Evolutionary conservation across 352 stramenopile species (phyloP).

Genomic region (Phytophthora capsici): DNA sequence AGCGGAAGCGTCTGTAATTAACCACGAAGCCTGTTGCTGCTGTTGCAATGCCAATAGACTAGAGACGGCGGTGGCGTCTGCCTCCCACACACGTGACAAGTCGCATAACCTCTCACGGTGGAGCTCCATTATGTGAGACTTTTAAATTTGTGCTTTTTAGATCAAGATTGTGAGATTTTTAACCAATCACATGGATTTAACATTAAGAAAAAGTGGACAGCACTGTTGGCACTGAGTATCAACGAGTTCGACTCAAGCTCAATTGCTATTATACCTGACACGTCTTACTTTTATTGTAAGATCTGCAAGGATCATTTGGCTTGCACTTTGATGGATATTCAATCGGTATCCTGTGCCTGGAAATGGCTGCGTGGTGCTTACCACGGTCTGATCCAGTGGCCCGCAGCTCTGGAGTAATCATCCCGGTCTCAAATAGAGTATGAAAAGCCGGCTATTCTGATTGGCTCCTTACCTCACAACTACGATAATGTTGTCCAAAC

Average conservation of each 20-base stretch:
- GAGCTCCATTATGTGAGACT: constrained; percentile 27
- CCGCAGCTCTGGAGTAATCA: constrained; percentile 19
- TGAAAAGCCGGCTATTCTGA: too few relatives aligned
- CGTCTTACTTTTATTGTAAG: too few relatives aligned
- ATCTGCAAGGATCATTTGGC: constrained; percentile 1
- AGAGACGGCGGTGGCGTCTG: constrained; percentile 10
- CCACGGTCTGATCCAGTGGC: neutral
- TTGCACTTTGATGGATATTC: constrained; percentile 1
- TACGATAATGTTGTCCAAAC: too few relatives aligned
- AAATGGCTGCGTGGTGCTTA: constrained; percentile 9
- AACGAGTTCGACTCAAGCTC: neutral
- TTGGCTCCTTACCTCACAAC: too few relatives aligned
- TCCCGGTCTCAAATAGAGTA: neutral
- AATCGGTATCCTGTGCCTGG: constrained; percentile 14
- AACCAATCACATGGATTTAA: neutral
- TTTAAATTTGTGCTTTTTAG: too few relatives aligned
- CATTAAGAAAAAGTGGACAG: too few relatives aligned
- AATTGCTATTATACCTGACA: too few relatives aligned
- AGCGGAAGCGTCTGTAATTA: constrained; percentile 18
- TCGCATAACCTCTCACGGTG: constrained; percentile 45
- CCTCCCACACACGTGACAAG: constrained; percentile 41
- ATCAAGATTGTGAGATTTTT: neutral
- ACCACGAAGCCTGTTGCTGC: constrained; percentile 22
- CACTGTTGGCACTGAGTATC: neutral
- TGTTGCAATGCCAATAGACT: constrained; percentile 29